These are phyloP conservation scores for Fagopyrum tataricum DNA, from an alignment of 148 eudicot species.

Conservation along the genomic window DNA sequence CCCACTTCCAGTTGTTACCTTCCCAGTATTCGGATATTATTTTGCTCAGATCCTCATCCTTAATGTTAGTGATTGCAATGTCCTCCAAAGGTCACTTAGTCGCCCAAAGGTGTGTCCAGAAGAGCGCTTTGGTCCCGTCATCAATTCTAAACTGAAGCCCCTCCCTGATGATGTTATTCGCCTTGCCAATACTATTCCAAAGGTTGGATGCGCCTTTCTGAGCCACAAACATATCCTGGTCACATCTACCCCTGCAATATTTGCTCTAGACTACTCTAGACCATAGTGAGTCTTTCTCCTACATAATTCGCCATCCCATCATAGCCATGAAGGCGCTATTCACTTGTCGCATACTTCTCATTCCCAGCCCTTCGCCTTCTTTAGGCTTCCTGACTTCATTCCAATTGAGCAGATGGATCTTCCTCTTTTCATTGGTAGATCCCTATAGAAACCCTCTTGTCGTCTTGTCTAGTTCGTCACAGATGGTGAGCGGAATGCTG, in stretches of 20 bases:
- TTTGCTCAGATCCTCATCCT: neutral
- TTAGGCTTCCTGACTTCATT: neutral
- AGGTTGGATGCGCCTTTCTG: neutral
- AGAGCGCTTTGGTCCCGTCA: neutral
- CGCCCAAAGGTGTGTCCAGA: neutral
- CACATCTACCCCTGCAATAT: neutral
- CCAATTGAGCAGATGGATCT: neutral
- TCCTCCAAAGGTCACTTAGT: no score
- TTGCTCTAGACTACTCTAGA: neutral
- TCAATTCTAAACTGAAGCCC: neutral
- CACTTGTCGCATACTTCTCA: neutral
- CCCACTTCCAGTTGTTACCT: neutral
- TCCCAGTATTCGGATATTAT: neutral
- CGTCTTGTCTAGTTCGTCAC: neutral
- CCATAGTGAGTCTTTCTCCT: neutral
- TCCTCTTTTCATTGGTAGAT: neutral
- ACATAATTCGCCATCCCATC: neutral
- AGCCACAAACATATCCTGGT: neutral
- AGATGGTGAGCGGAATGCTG: no score
- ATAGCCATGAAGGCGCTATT: neutral
- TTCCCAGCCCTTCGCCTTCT: neutral
- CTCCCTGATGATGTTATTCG: no score
- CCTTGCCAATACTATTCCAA: neutral
- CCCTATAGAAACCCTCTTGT: neutral
- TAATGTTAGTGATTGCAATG: no score